Base-by-base conservation (phyloP, 2,329 filamentous ascomycete species). In the Xylaria sp. region DNA sequence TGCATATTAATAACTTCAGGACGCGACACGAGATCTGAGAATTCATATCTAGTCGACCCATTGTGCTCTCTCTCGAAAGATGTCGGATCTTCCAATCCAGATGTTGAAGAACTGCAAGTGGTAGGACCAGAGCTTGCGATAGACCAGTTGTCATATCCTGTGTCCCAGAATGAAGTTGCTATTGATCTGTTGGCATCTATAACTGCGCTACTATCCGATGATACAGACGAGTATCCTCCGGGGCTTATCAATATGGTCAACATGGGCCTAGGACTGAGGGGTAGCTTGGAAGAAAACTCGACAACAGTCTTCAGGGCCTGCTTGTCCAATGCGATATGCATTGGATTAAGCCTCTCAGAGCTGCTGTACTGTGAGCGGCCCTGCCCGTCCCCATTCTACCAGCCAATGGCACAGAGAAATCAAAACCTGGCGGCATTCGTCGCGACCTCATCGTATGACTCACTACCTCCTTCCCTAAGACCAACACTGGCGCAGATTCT, bases 401-500 rank as follows among this genome's bases (percentile, higher is more conserved):
- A 63, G 1, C 67, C 72, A 4, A 57, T 18, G 13, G 57, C 58
- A 7, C 48, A 59, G 18, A 70, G 67, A 15, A 60, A 69, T 8
- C 67, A 70, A 39, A 67, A 74, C 57, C 69, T 70, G 3, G 50
- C 56, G 13, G 18, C 60, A 10, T 71, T 80, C 10, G 63, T 79
- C 15, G 67, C 72, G 10, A 18, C 63, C 36, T 65, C 68, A 13
- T 57, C 60, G 7, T 23, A 63, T 12, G 55, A 53, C 25, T 72
- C 67, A 2, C 71, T 77, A 1, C 80, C 80, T 10, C 30, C 71
- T 4, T 72, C 79, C 60, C 72, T 82, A 0, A 78, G 73, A 23
- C 80, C 80, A 2, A 82, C 80, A 0, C 67, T 78, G 32, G 73
- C 78, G 2, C 80, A 82, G 67, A 76, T 82, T 12, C 70, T 81